A percentile compares a stretch with the other conserved stretches of the same genome.
Conservation (phyloP, 352 stramenopile genomes). For the Globisporangium rhizosaccharum region DNA sequence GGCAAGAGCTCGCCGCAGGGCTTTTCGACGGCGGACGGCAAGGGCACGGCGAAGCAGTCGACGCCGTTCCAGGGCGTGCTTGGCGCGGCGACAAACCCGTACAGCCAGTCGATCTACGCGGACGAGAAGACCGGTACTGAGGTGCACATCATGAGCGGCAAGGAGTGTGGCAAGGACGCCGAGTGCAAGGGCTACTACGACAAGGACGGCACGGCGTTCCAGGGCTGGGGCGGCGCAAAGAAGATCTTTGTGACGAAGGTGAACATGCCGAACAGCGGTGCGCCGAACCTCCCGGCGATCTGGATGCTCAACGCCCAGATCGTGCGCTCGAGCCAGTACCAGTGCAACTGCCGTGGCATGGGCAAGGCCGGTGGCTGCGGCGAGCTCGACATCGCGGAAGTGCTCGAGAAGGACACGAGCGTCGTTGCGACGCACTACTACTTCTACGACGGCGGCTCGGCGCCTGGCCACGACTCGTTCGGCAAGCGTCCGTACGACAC, state of each 20-base stretch:
- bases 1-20: slow-evolving; percentile 50
- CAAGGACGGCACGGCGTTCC: slow-evolving; percentile 55
- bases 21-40: slow-evolving; percentile 52
- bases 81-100: slow-evolving; percentile 38
- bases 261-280: slow-evolving; percentile 37
- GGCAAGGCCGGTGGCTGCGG: slow-evolving; percentile 59
- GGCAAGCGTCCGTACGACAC: slow-evolving; percentile 36
- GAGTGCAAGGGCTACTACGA: slow-evolving; percentile 66
- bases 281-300: slow-evolving; percentile 58
- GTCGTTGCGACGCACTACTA: slow-evolving; percentile 78
- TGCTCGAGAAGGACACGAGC: slow-evolving; percentile 54
- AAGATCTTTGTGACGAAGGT: slow-evolving; percentile 79
- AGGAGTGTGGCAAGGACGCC: slow-evolving; percentile 42
- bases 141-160: slow-evolving; percentile 70
- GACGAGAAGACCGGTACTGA: slow-evolving; percentile 63
- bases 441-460: slow-evolving; percentile 57
- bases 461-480: slow-evolving; percentile 61
- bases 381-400: slow-evolving; percentile 76
- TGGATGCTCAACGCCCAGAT: slow-evolving; percentile 73
- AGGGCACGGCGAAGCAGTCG: slow-evolving; percentile 27
- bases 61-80: slow-evolving; percentile 48
- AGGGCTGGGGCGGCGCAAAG: slow-evolving; percentile 64
- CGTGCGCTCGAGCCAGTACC: slow-evolving; percentile 67
- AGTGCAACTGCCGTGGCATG: slow-evolving; percentile 75
- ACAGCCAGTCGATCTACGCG: slow-evolving; percentile 34